These are phyloP conservation scores for Alternaria brassicicola DNA, from an alignment of 2,329 filamentous ascomycete species.

Conservation along the genomic window DNA sequence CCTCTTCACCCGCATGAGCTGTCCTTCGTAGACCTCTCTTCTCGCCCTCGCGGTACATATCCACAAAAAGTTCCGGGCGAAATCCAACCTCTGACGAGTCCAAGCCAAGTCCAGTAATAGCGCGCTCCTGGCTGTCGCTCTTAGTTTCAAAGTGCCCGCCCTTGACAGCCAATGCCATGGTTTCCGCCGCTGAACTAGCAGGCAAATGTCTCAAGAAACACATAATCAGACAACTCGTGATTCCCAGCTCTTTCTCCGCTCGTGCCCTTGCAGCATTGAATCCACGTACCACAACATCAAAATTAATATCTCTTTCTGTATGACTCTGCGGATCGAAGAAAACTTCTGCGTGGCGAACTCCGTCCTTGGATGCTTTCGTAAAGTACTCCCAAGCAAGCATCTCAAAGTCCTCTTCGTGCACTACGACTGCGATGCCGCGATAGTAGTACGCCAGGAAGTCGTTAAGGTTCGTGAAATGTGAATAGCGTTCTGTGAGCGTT, in stretches of 20 bases:
- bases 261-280: conserved; percentile 65
- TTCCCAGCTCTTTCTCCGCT: conserved; percentile 66
- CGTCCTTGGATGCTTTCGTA: conserved; percentile 65
- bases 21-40: conserved; percentile 65
- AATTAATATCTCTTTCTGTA: conserved; percentile 65
- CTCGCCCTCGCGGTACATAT: conserved; percentile 64
- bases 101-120: conserved; percentile 68
- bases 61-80: conserved; percentile 61
- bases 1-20: conserved; percentile 78
- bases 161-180: conserved; percentile 56
- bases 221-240: conserved; percentile 70
- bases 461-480: conserved; percentile 71
- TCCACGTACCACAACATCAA: conserved; percentile 68
- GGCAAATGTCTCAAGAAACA: conserved; percentile 76
- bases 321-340: conserved; percentile 86
- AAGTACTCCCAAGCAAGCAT: conserved; percentile 76
- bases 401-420: conserved; percentile 71
- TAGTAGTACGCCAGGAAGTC: conserved; percentile 83
- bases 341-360: conserved; percentile 74
- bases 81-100: conserved; percentile 63
- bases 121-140: conserved; percentile 56
- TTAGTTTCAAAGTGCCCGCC: conserved; percentile 48
- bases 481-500: conserved; percentile 68
- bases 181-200: conserved; percentile 52
- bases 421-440: conserved; percentile 73